Evolutionary conservation across 805 yeast species (phyloP), one percentile per base, ranked within the genome.

Genomic region (Starmerella apis): DNA sequence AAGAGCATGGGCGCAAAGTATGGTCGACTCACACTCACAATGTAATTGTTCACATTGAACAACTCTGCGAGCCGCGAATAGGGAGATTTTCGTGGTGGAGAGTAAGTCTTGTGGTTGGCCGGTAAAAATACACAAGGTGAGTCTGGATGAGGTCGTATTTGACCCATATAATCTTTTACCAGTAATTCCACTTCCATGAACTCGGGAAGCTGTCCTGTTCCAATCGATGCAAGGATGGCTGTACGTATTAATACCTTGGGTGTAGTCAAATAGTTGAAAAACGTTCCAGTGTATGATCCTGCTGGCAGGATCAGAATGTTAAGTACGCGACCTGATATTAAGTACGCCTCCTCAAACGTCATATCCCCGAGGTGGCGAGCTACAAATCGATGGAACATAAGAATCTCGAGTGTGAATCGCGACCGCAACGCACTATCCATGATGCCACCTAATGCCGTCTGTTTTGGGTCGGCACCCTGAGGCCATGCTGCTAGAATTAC

Each of bases 261-360:
- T 0, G 95, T 79, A 0, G 95, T 83, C 27, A 87, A 79, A 64
- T 86, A 86, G 65, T 87, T 87, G 92, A 8, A 83, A 49, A 36
- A 50, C 18, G 39, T 53, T 24, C 55, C 58, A 46, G 27, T 60
- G 54, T 18, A 54, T 28, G 74, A 75, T 56, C 79, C 79, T 0
- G 83, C 78, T 2, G 96, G 94, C 65, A 86, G 86, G 2, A 90
- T 82, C 1, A 87, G 81, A 42, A 92, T 80, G 64, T 90, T 92
- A 46, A 90, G 71, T 1, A 86, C 79, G 56, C 84, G 76, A 41
- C 83, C 88, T 0, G 95, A 82, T 54, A 76, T 77, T 52, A 81
- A 71, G 61, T 81, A 86, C 0, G 96, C 94, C 62, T 92, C 97
- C 65, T 90, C 96, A 65, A 92, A 92, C 0, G 98, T 92, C 63